Evolutionary conservation across 176 grass and related monocot genomes (phyloP), one percentile per base, ranked within the genome.

Genomic region (Bonia amplexicaulis): DNA sequence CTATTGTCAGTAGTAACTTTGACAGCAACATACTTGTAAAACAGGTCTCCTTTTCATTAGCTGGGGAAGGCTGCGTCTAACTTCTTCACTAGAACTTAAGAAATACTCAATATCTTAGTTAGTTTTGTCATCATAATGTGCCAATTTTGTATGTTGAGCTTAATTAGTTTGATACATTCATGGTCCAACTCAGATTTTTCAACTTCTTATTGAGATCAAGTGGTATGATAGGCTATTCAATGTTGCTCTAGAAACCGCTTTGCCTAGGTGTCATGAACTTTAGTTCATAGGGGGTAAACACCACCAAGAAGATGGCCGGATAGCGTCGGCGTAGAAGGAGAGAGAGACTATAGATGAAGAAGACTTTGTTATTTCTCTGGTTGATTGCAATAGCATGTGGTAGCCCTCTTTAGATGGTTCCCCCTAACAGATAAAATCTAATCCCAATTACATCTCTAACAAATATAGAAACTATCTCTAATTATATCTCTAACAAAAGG

Each of bases 1-100:
- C 26, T 42, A 22, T 40, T 68, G 10, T 73, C 23, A 45, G n/a
- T 71, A 70, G 64, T 76, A 76, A 80, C 10, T 45, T 69, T 53
- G 31, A 37, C 22, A 68, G 29, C 27, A 90, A 75, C 15, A 29
- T 78, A 39, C 66, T 45, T 66, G 48, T 82, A 66, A 82, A 67
- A 66, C 10, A 58, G 11, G 1, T 77, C 11, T 72, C 20, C 12
- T 82, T 82, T 49, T 72, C 12, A 47, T 66, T 73, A 39, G n/a
- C 22, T 66, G 9, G 48, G 5, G 13, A 48, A 46, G 4, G 9
- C 2, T 57, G 59, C 42, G 26, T 54, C 53, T 33, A 71, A 59
- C 33, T 71, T 47, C 4, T 72, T 69, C 23, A 46, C 7, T 44
- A 57, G 60, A 67, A 67, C 15, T 77, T 82, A 26, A 42, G 12